A percentile compares a stretch with the other conserved stretches of the same genome.
These are phyloP conservation scores for Trichoderma reesei DNA, from an alignment of 495 filamentous ascomycete species.

Conservation along the genomic window DNA sequence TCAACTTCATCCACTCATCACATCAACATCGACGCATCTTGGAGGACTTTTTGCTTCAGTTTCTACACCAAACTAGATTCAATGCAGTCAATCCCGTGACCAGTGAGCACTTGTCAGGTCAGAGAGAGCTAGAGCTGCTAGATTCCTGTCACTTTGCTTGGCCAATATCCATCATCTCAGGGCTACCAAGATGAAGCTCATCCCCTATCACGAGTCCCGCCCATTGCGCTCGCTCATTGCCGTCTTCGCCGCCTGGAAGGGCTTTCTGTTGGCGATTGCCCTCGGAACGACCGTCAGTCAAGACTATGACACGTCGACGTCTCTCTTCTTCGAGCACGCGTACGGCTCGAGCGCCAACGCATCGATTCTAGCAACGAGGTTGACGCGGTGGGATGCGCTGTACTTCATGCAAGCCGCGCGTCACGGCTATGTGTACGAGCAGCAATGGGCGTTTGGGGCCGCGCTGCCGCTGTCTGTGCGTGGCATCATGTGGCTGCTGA, in stretches of 20 bases:
- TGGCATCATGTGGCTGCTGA: conserved; percentile 29
- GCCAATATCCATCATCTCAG: neutral
- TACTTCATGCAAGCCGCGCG: conserved; percentile 66
- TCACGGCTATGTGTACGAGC: conserved; percentile 75
- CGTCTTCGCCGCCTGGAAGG: conserved; percentile 58
- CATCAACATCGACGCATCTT: too few relatives aligned
- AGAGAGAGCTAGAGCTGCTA: neutral
- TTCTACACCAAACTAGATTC: neutral
- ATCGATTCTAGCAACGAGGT: conserved; percentile 34
- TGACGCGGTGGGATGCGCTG: conserved; percentile 86
- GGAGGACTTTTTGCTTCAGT: too few relatives aligned
- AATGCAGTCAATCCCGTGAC: neutral
- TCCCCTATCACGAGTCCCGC: conserved; percentile 2
- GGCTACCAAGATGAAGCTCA: neutral
- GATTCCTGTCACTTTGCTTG: neutral
- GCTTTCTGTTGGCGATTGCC: conserved; percentile 55
- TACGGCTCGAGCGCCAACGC: conserved; percentile 29
- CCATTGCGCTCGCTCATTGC: conserved; percentile 25
- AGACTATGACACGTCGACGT: conserved; percentile 85
- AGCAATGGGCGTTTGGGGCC: conserved; percentile 84
- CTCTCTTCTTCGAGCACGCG: conserved; percentile 45
- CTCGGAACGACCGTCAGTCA: conserved; percentile 51
- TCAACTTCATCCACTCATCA: too few relatives aligned
- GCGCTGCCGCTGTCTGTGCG: conserved; percentile 49
- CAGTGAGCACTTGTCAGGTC: too few relatives aligned